Evolutionary conservation across 495 filamentous ascomycete species (phyloP).

Genomic region (Daldinia grandis): DNA sequence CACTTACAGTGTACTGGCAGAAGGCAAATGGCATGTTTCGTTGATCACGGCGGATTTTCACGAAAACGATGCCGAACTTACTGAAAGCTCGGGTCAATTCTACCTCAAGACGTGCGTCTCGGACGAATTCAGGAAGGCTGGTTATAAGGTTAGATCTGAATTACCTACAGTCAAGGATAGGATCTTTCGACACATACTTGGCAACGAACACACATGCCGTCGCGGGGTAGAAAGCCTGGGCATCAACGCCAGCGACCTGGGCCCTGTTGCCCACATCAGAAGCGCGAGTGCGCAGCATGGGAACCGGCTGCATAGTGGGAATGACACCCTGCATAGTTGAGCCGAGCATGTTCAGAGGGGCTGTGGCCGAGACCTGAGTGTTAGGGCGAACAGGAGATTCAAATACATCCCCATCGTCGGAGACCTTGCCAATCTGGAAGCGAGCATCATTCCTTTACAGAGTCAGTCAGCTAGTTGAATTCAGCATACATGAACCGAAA

Average conservation of each 20-base stretch:
- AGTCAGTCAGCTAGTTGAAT: background rate
- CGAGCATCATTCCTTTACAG: background rate
- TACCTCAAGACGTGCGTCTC: constrained; percentile 61
- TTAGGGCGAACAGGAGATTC: constrained; percentile 2
- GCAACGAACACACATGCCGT: constrained; percentile 70
- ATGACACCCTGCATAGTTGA: constrained; percentile 27
- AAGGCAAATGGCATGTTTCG: constrained; percentile 71
- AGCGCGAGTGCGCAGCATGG: constrained; percentile 10
- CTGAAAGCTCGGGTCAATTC: constrained; percentile 62
- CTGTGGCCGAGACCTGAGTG: background rate
- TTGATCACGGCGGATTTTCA: constrained; percentile 68
- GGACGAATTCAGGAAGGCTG: constrained; percentile 54
- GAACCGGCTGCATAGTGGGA: constrained; percentile 8
- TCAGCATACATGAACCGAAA: background rate
- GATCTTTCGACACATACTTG: constrained; percentile 59
- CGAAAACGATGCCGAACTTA: constrained; percentile 63
- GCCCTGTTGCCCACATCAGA: constrained; percentile 15
- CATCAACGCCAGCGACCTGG: constrained; percentile 54
- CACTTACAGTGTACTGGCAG: constrained; percentile 66
- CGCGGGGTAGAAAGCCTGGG: constrained; percentile 64
- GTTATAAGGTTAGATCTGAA: constrained; percentile 8
- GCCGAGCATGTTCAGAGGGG: background rate
- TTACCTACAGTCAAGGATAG: background rate
- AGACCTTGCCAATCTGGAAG: constrained; percentile 17
- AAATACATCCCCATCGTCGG: constrained; percentile 25